phyloP scores from a whole-genome alignment of 495 filamentous ascomycete species.

The Penicillium mononematosum region DNA sequence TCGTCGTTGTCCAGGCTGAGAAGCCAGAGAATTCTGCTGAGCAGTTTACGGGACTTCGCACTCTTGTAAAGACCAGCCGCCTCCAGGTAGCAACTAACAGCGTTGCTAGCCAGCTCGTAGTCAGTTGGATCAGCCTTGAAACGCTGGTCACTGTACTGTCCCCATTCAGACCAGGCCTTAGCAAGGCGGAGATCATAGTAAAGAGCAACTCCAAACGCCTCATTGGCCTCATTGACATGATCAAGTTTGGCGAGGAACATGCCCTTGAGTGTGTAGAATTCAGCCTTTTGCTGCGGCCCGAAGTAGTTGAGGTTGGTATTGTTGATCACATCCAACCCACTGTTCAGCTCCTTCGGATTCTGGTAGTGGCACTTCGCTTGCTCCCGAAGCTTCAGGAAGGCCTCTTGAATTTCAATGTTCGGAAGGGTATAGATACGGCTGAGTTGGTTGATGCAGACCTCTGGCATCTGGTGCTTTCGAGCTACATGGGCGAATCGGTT shows the following conservation, averaged over 20 bases:
- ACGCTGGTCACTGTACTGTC: slow-evolving; percentile 91
- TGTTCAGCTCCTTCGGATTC: slow-evolving; percentile 84
- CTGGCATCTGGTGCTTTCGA: slow-evolving; percentile 92
- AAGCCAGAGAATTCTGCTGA: slow-evolving; percentile 95
- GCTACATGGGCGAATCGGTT: slow-evolving; percentile 98
- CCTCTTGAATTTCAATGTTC: slow-evolving; percentile 99
- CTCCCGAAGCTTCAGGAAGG: slow-evolving; percentile 93
- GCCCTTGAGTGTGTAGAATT: slow-evolving; percentile 98
- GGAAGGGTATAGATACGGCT: slow-evolving; percentile 97
- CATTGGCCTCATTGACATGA: slow-evolving; percentile 84
- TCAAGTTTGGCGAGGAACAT: slow-evolving; percentile 97
- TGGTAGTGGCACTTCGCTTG: slow-evolving; percentile 99
- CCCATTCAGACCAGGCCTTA: slow-evolving; percentile 99
- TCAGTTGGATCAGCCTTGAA: slow-evolving; percentile 87
- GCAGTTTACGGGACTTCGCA: slow-evolving; percentile 89
- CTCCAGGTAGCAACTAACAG: slow-evolving; percentile 93
- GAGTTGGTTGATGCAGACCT: slow-evolving; percentile 94
- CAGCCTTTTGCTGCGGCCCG: slow-evolving; percentile 90
- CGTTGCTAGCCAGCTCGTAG: slow-evolving; percentile 78
- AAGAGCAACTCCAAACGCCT: slow-evolving; percentile 89
- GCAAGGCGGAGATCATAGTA: slow-evolving; percentile 93
- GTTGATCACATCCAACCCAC: slow-evolving; percentile 95
- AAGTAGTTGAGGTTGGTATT: slow-evolving; percentile 99
- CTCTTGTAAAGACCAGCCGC: slow-evolving; percentile 95
- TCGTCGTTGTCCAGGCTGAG: slow-evolving; percentile 89